A percentile compares a stretch with the other conserved stretches of the same genome.
phyloP scores from a whole-genome alignment of 164 flowering plant genomes.

The Magnolia kwangsiensis region DNA sequence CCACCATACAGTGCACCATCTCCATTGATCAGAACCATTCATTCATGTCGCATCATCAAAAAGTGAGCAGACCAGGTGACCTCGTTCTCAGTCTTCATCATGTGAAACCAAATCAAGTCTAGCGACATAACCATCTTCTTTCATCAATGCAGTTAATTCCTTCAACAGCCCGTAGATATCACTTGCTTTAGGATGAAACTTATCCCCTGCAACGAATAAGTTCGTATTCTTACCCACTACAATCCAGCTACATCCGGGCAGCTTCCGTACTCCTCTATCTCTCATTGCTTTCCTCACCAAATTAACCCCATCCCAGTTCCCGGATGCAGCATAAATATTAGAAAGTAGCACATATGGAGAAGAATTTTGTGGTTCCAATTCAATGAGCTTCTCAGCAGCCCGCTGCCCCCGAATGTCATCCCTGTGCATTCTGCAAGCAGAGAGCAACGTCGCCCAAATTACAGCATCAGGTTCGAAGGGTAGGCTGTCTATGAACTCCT shows the following conservation, averaged over 20 bases:
- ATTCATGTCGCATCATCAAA: not conserved
- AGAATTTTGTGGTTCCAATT: slow-evolving; percentile 68
- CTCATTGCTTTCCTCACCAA: slow-evolving; percentile 63
- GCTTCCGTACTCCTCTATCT: slow-evolving; percentile 60
- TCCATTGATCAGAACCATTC: no score
- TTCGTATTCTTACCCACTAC: slow-evolving; percentile 43
- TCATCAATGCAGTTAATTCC: slow-evolving; percentile 40
- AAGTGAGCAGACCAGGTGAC: not conserved
- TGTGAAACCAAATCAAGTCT: slow-evolving; percentile 10
- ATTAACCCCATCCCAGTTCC: slow-evolving; percentile 67
- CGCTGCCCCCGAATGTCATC: slow-evolving; percentile 53
- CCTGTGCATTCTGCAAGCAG: slow-evolving; percentile 74
- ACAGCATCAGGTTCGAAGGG: slow-evolving; percentile 54
- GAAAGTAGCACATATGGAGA: slow-evolving; percentile 78
- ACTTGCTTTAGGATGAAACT: slow-evolving; percentile 43
- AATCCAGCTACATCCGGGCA: slow-evolving; percentile 89
- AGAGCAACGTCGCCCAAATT: slow-evolving; percentile 76
- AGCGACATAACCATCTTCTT: slow-evolving; percentile 35
- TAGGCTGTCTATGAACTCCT: slow-evolving; percentile 47
- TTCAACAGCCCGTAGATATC: slow-evolving; percentile 43
- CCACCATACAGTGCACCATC: no score
- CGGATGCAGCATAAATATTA: slow-evolving; percentile 66
- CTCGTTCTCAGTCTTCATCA: slow-evolving; percentile 14
- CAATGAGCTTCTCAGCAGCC: slow-evolving; percentile 73
- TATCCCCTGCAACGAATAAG: slow-evolving; percentile 70